Conservation (phyloP, 768 basidiomycete species). For the Leucosporidium yakuticum region DNA sequence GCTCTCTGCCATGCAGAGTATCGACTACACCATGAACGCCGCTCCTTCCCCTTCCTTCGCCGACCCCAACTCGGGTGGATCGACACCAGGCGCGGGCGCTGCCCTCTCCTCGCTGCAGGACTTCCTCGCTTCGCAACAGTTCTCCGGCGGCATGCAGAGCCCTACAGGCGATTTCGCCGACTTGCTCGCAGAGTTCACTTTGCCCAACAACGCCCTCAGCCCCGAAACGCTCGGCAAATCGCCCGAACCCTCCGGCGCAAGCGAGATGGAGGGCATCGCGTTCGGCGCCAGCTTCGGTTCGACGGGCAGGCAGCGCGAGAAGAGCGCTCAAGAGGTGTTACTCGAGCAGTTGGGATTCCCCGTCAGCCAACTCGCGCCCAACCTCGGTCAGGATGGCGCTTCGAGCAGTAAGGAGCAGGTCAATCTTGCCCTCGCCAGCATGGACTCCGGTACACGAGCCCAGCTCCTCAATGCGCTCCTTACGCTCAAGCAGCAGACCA, state of each 20-base stretch:
- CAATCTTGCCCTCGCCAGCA: background rate
- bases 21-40: too few relatives aligned
- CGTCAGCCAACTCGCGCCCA: too few relatives aligned
- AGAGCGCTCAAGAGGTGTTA: background rate
- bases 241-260: background rate
- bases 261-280: background rate
- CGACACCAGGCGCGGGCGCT: background rate
- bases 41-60: too few relatives aligned
- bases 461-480: background rate
- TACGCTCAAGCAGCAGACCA: background rate
- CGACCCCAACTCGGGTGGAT: too few relatives aligned
- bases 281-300: background rate
- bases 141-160: background rate
- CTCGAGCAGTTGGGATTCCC: background rate
- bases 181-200: background rate
- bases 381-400: too few relatives aligned
- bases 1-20: too few relatives aligned
- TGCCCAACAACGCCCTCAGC: background rate
- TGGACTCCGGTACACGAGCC: slow-evolving; percentile 7
- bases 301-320: background rate
- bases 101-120: background rate
- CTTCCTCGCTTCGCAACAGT: background rate
- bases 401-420: background rate
- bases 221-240: background rate
- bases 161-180: background rate